Percentiles rank a stretch among this genome's conserved stretches.
Evolutionary conservation across 2,329 filamentous ascomycete genomes (phyloP).

Genomic region (Pyrenophora seminiperda): DNA sequence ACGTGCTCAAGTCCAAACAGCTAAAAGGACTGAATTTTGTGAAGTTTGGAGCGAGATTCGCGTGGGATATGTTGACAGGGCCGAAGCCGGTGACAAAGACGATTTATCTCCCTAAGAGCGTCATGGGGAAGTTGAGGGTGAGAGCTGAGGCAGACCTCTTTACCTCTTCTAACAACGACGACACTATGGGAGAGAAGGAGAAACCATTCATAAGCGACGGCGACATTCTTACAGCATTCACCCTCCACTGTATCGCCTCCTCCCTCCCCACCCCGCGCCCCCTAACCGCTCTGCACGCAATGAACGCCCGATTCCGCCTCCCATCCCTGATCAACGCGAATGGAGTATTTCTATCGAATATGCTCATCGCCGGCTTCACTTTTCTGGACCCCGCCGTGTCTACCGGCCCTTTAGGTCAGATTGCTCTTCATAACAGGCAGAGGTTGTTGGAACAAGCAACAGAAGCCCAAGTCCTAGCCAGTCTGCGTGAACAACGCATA

Average conservation of each 20-base stretch:
- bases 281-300: conserved; percentile 49
- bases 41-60: conserved; percentile 18
- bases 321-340: conserved; percentile 20
- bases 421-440: conserved; percentile 21
- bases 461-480: conserved; percentile 24
- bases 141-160: conserved; percentile 39
- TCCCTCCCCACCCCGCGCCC: conserved; percentile 30
- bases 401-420: conserved; percentile 19
- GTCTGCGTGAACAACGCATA: conserved; percentile 23
- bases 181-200: conserved; percentile 4
- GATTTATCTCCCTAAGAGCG: conserved; percentile 47
- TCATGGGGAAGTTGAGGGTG: conserved; percentile 19
- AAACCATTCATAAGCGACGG: conserved; percentile 30
- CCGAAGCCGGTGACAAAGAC: conserved; percentile 39
- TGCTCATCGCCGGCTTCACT: conserved; percentile 17
- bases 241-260: conserved; percentile 32
- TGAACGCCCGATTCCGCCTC: conserved; percentile 48
- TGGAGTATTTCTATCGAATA: conserved; percentile 26
- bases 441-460: conserved; percentile 22
- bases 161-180: neutral
- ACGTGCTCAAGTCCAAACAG: conserved; percentile 18
- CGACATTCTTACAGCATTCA: conserved; percentile 33
- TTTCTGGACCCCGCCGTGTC: conserved; percentile 16
- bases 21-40: conserved; percentile 20
- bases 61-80: conserved; percentile 11